Conservation (phyloP, 176 grass and related monocot species). For the Musa schizocarpa region DNA sequence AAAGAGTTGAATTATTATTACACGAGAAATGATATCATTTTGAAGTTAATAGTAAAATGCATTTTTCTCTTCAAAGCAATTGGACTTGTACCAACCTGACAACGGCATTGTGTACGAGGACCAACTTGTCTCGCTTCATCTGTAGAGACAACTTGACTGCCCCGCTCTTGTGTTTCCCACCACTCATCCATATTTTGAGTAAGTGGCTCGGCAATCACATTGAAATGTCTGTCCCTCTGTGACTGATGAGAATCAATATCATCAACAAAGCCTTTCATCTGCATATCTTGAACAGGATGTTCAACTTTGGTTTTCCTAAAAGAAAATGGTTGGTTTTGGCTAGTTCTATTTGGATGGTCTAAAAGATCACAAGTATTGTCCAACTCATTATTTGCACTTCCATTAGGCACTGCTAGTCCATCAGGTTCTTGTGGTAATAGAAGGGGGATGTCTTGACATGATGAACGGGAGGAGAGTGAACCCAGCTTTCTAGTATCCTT, state of each 20-base stretch:
- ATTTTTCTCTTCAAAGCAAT: constrained; percentile 4
- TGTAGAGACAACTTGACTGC: constrained; percentile 61
- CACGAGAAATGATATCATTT: neutral
- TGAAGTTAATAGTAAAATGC: neutral
- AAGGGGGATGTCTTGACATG: constrained; percentile 61
- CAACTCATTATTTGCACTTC: constrained; percentile 43
- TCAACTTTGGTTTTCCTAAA: constrained; percentile 69
- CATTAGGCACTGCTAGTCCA: constrained; percentile 32
- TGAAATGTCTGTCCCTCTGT: constrained; percentile 35
- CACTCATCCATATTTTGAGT: constrained; percentile 57
- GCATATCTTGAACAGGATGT: constrained; percentile 68
- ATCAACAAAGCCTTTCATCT: constrained; percentile 90
- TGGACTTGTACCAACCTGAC: constrained; percentile 58
- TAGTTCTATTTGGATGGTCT: constrained; percentile 40
- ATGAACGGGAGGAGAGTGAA: constrained; percentile 34
- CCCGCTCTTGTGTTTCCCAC: constrained; percentile 93
- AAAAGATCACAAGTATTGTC: constrained; percentile 29
- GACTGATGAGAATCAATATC: constrained; percentile 39
- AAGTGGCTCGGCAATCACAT: constrained; percentile 29
- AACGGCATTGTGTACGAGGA: constrained; percentile 60
- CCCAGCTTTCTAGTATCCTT: constrained; percentile 27
- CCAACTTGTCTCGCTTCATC: constrained; percentile 83
- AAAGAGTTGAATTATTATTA: neutral
- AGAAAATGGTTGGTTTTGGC: constrained; percentile 55
- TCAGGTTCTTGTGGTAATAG: constrained; percentile 84